Evolutionary conservation across 2,329 filamentous ascomycete species (phyloP), one percentile per base, ranked within the genome.

Genomic region (Periconia digitata): DNA sequence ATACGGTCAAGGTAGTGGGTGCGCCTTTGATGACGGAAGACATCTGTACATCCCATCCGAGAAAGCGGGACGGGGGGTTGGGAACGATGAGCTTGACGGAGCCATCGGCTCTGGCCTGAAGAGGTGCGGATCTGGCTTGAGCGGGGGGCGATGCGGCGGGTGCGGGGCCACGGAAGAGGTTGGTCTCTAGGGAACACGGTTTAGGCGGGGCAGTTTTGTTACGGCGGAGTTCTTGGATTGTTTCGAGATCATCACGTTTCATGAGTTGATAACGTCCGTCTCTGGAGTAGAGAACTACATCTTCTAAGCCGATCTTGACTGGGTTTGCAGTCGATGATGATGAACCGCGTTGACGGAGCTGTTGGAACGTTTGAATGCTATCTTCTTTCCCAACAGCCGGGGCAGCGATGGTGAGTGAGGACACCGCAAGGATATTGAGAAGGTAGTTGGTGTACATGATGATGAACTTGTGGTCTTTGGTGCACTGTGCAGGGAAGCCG

Each of bases 11-110:
- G 2, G 41, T 57, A 18, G 56, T 61, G 7, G 61, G 63, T 8
- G 53, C 58, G 7, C 68, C 67, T 40, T 62, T 60, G 13, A 70
- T 54, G 8, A 74, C 64, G 17, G 63, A 59, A 13, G 72, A 74
- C 56, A 73, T 71, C 40, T 56, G 57, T 1, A 71, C 58, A 46
- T 75, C 72, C 72, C 72, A 74, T 55, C 71, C 71, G 18, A 70
- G 56, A 55, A 74, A 75, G 27, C 55, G 58, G 3, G 41, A 35
- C 17, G 51, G 43, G 21, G 56, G 47, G 34, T 58, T 53, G 40
- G 58, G 59, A 7, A 64, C 43, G 21, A 66, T 55, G 49, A 67
- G 34, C 37, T 46, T 55, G 22, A 24, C 34, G 3, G 40, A 38
- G 10, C 29, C 51, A 24, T 63, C n/a, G 18, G 24, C 24, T 27